Percentiles rank a stretch among this genome's conserved stretches.
Evolutionary conservation across 805 yeast species (phyloP).

Genomic region (Schwanniomyces pseudopolymorphus): DNA sequence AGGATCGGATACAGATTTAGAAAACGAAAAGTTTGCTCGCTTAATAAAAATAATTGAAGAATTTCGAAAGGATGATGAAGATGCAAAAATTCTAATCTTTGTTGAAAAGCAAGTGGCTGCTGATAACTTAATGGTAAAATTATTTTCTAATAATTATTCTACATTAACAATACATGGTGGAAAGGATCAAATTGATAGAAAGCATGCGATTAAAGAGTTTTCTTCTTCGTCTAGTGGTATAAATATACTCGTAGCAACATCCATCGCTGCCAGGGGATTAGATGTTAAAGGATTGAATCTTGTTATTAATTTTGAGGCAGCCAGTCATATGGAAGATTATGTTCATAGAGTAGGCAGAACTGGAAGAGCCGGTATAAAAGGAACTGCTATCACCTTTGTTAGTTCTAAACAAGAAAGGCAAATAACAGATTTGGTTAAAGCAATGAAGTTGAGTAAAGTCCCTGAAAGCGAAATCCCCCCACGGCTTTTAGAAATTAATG

Average conservation of each 20-base stretch:
- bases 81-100: slow-evolving; percentile 68
- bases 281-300: slow-evolving; percentile 85
- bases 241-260: slow-evolving; percentile 81
- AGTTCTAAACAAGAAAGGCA: slow-evolving; percentile 58
- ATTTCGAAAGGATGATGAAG: slow-evolving; percentile 25
- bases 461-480: slow-evolving; percentile 47
- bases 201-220: slow-evolving; percentile 70
- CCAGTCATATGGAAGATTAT: slow-evolving; percentile 90
- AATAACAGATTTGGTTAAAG: slow-evolving; percentile 68
- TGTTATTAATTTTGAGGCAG: slow-evolving; percentile 73
- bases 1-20: slow-evolving; percentile 32
- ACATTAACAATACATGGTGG: slow-evolving; percentile 88
- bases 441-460: slow-evolving; percentile 57
- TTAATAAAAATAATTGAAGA: slow-evolving; percentile 57
- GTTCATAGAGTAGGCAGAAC: slow-evolving; percentile 96
- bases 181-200: slow-evolving; percentile 81
- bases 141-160: slow-evolving; percentile 53
- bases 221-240: slow-evolving; percentile 49
- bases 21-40: slow-evolving; percentile 48
- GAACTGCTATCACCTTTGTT: slow-evolving; percentile 63
- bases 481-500: slow-evolving; percentile 50
- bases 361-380: slow-evolving; percentile 84
- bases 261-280: slow-evolving; percentile 91
- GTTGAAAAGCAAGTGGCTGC: slow-evolving; percentile 87
- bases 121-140: slow-evolving; percentile 61